Base-by-base conservation (phyloP, 257 asterid genomes). In the Jacaranda mimosifolia region DNA sequence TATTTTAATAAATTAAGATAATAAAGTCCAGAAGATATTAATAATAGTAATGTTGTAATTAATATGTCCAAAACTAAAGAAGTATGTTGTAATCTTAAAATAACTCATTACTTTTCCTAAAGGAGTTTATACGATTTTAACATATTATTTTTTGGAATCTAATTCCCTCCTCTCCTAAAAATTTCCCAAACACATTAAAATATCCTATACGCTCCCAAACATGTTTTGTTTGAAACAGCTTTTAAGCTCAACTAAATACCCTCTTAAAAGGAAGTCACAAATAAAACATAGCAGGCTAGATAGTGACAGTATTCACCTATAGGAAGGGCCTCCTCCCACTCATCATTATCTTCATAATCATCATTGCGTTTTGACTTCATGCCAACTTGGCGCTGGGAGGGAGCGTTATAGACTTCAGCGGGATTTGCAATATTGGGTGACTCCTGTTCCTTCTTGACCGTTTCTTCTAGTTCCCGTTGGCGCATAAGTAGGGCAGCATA, bases 251-350 rank as follows among this genome's bases (percentile, higher is more conserved):
- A 3, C 13, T 11, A 48, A 12, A 12, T 11, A 9, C 15, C 15
- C 35, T 39, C 49, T 6, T 46, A 6, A n/a, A 63, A 26, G 13
- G 15, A 52, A 74, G 62, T 5, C 21, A 21, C 32, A 13, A 63
- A 21, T 1, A 39, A 57, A 57, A 39, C 56, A 35, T 0, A 36
- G 18, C 38, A 21, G 12, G 19, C 15, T 40, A 68, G 59, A 45
- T 19, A 32, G 56, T 65, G 59, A 79, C 32, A 7, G 40, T 21
- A 70, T 73, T 82, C 82, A 93, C 99, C 97, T 78, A 90, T 70
- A 77, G 97, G 85, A 52, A 89, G 85, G 32, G 83, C 97, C 70
- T 90, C 99, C 85, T 87, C 95, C 97, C 97, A 93, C 77, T 91
- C 97, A 51, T 81, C 83, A 64, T 88, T 96, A 70, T 87, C 93